Base-by-base conservation (phyloP, 2,329 filamentous ascomycete species). In the Xylariaceae sp. region DNA sequence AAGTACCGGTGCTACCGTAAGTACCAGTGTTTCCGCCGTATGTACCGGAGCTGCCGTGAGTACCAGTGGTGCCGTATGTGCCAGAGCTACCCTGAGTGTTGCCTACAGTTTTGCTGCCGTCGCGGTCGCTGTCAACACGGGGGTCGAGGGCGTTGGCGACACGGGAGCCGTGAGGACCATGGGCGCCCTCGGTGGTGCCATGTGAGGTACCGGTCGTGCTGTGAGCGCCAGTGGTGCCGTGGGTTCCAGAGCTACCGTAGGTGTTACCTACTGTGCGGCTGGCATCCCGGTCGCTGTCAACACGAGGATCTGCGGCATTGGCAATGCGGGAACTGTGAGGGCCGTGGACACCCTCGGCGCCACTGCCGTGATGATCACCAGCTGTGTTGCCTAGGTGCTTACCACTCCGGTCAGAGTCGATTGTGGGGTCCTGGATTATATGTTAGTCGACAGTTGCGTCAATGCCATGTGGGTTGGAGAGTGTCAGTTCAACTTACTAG, bases 81-180 rank as follows among this genome's bases (percentile, higher is more conserved):
- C n/a, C n/a, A n/a, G n/a, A n/a, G n/a, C n/a, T n/a, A n/a, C n/a
- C n/a, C n/a, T 52, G 55, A 17, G 53, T 53, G 43, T n/a, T n/a
- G n/a, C 75, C 76, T 7, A 36, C 14, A 0, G 76, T 78, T 61
- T 68, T 69, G 55, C 64, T 69, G 32, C 70, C 69, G 54, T 78
- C 73, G 2, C 71, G 66, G 48, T 78, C 64, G 9, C 67, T 71
- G 57, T 78, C 75, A 31, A 79, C 71, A 17, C 69, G 62, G 3
- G 74, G 73, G 39, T 78, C 74, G 3, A 64, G 24, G 63, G 76
- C 76, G 67, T 79, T 78, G 48, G 68, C 3, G 26, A 69, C 41
- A 51, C 77, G 69, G 11, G 61, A 59, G 4, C 32, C 62, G 36
- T 58, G 47, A 7, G 47, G 44, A 12, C 57, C 55, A 4, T 38